Base-by-base conservation (phyloP, 2,329 filamentous ascomycete species). In the Penicillium sp. region DNA sequence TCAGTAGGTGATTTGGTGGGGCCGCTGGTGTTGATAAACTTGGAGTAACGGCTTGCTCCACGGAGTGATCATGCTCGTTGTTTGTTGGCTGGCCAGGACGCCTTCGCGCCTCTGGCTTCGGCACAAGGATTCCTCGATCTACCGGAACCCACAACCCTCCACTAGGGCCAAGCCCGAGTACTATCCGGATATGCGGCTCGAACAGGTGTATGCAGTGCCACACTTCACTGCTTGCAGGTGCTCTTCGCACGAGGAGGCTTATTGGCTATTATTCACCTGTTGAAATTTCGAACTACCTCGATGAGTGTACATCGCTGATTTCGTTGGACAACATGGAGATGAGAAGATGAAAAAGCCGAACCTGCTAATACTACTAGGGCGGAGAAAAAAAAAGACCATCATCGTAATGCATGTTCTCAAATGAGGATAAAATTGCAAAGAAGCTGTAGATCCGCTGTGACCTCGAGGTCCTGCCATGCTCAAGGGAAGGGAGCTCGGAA, bases 61-160 rank as follows among this genome's bases (percentile, higher is more conserved):
- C 35, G 15, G 35, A 5, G 15, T 11, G 35, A 15, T 41, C 35
- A 5, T 13, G 35, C 35, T 41, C 5, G 35, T 13, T 3, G 8
- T 47, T 38, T 56, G 26, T n/a, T 21, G 31, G 7, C 23, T 15
- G 51, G 35, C 51, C 45, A 56, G n/a, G 23, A 6, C 21, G 41
- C n/a, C 5, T 47, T n/a, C 4, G 17, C 7, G 31, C 30, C 11
- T 3, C 41, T 21, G 29, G 44, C 17, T 29, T 47, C 53, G 53
- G 53, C n/a, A 56, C 21, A 35, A 29, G 7, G 38, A 19, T 7
- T 17, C 21, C 23, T 47, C 9, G 23, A 56, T 56, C 53, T 56
- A 30, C 53, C 53, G 53, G 44, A 56, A 56, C 53, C 53, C 53
- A 46, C 53, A 47, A 11, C 17, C 19, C 38, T 55, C 52, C 52